A percentile compares a stretch with the other conserved stretches of the same genome.
Evolutionary conservation across 2,329 filamentous ascomycete genomes (phyloP).

Genomic region (Trichophyton mentagrophytes): DNA sequence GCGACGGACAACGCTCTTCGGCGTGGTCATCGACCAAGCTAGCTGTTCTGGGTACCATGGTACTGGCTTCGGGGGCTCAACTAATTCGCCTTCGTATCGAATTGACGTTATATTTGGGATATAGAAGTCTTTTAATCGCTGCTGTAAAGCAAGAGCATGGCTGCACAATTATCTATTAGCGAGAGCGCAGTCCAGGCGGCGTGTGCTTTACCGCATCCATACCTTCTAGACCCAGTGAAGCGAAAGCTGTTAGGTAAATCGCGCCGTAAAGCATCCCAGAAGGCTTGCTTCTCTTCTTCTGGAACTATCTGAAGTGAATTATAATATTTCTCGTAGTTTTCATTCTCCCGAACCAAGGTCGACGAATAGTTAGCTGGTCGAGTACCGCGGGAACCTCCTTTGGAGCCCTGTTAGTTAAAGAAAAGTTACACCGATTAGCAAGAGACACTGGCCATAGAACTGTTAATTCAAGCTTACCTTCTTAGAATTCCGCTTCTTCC

Average conservation of each 20-base stretch:
- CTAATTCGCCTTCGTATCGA: slow-evolving; percentile 65
- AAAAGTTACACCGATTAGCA: not conserved
- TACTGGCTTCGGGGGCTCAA: slow-evolving; percentile 70
- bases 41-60: slow-evolving; percentile 90
- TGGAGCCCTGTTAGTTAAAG: slow-evolving; percentile 15
- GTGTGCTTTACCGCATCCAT: slow-evolving; percentile 14
- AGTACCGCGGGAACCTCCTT: slow-evolving; percentile 16
- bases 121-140: slow-evolving; percentile 75
- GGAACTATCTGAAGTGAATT: slow-evolving; percentile 61
- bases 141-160: slow-evolving; percentile 84
- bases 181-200: not conserved
- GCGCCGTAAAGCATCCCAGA: slow-evolving; percentile 71
- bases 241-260: slow-evolving; percentile 95
- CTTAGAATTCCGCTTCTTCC: slow-evolving; percentile 2
- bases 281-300: slow-evolving; percentile 63
- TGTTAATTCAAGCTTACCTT: not conserved
- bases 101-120: slow-evolving; percentile 82
- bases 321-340: slow-evolving; percentile 78
- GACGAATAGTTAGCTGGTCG: slow-evolving; percentile 38
- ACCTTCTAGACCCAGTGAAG: slow-evolving; percentile 91
- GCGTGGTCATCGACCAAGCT: slow-evolving; percentile 95
- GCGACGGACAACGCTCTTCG: slow-evolving; percentile 88
- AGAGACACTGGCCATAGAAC: not conserved
- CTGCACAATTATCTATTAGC: slow-evolving; percentile 29
- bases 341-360: slow-evolving; percentile 64